A percentile compares a stretch with the other conserved stretches of the same genome.
phyloP scores from a whole-genome alignment of 2,329 filamentous ascomycete genomes.

The Aspergillus caelatus region DNA sequence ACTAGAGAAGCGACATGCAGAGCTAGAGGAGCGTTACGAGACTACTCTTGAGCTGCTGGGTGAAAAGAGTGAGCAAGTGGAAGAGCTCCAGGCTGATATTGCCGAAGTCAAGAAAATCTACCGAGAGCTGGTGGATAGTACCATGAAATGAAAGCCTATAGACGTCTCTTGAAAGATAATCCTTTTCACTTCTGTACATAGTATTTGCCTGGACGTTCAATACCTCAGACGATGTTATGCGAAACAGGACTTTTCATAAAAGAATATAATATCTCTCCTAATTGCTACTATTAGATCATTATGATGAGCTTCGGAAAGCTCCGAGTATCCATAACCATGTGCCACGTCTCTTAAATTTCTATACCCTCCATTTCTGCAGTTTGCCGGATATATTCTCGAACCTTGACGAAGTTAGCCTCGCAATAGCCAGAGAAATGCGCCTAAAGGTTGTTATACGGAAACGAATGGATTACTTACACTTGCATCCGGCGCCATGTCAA shows the following conservation, averaged over 20 bases:
- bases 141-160: constrained; percentile 62
- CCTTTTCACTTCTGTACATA: constrained; percentile 14
- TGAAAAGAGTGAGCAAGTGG: constrained; percentile 93
- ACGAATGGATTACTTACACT: constrained; percentile 62
- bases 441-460: not conserved
- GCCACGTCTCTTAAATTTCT: constrained; percentile 42
- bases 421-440: not conserved
- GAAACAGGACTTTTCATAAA: constrained; percentile 12
- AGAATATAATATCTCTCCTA: constrained; percentile 3
- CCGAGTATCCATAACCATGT: not conserved
- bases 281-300: constrained; percentile 6
- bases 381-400: constrained; percentile 74
- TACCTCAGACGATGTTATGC: constrained; percentile 18
- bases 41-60: constrained; percentile 92
- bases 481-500: constrained; percentile 83
- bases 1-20: constrained; percentile 69
- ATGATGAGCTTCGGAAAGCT: not conserved
- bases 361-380: constrained; percentile 85
- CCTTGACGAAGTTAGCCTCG: constrained; percentile 48
- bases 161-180: constrained; percentile 1
- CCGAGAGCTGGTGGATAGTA: constrained; percentile 84
- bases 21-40: constrained; percentile 77
- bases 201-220: not conserved
- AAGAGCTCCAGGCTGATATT: constrained; percentile 87
- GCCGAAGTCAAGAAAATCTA: constrained; percentile 96